These are phyloP conservation scores for Aurinia saxatilis DNA, from an alignment of 345 rosid species.

Conservation along the genomic window DNA sequence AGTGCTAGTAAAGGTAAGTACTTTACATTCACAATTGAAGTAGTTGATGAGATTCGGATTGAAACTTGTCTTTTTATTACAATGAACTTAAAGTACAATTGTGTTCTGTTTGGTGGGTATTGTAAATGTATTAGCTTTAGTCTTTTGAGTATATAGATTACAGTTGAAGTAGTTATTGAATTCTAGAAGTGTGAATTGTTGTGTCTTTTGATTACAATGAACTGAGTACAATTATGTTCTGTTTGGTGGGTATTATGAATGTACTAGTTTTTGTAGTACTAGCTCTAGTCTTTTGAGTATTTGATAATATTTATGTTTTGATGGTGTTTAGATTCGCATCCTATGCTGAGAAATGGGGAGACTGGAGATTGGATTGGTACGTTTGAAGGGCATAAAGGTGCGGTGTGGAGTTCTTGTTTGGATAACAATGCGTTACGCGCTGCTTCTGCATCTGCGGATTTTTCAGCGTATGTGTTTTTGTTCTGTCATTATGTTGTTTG, in stretches of 20 bases:
- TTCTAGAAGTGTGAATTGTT: background rate
- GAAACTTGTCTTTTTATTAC: too few relatives aligned
- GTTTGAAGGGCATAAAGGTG: slow-evolving; percentile 99
- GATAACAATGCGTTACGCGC: slow-evolving; percentile 85
- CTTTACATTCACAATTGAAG: background rate
- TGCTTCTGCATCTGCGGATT: slow-evolving; percentile 97
- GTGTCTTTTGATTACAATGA: too few relatives aligned
- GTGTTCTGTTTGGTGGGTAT: background rate
- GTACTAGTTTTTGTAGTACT: too few relatives aligned
- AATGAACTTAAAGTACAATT: background rate
- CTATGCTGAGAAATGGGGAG: slow-evolving; percentile 98
- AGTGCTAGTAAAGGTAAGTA: slow-evolving; percentile 70
- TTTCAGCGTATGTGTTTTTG: slow-evolving; percentile 56
- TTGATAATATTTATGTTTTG: background rate
- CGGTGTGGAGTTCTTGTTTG: slow-evolving; percentile 94
- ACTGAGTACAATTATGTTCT: background rate
- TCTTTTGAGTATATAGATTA: too few relatives aligned
- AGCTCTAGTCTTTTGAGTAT: background rate
- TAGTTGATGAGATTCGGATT: background rate
- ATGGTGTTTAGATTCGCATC: slow-evolving; percentile 64
- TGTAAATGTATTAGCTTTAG: background rate
- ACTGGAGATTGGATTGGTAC: slow-evolving; percentile 99
- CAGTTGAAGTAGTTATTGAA: background rate
- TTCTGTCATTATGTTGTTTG: background rate
- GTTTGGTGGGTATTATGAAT: background rate